Evolutionary conservation across 768 basidiomycete species (phyloP).

Genomic region (Hericium alpestre): DNA sequence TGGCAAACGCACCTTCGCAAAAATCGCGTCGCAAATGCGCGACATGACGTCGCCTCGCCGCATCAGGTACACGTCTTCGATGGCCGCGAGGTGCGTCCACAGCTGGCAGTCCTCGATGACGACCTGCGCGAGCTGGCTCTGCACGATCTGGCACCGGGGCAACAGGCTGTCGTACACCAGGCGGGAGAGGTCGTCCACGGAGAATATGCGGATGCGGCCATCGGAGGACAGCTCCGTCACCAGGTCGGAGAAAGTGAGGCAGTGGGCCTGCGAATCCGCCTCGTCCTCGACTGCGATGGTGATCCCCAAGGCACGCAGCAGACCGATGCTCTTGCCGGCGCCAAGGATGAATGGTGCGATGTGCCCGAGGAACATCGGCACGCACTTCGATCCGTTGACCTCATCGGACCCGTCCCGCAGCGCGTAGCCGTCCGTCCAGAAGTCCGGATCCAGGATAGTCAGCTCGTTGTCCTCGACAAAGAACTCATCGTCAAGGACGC

Average conservation of each 20-base stretch:
- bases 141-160: slow-evolving; percentile 44
- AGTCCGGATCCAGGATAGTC: slow-evolving; percentile 49
- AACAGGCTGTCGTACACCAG: slow-evolving; percentile 54
- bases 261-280: slow-evolving; percentile 4
- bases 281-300: not conserved
- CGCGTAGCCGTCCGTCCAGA: slow-evolving; percentile 67
- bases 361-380: slow-evolving; percentile 54
- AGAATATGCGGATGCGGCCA: slow-evolving; percentile 32
- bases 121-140: slow-evolving; percentile 42
- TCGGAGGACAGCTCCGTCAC: not conserved
- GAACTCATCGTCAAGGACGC: slow-evolving; percentile 57
- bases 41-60: slow-evolving; percentile 67
- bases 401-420: slow-evolving; percentile 33
- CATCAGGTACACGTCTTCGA: slow-evolving; percentile 70
- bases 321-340: slow-evolving; percentile 69
- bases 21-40: slow-evolving; percentile 63
- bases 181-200: slow-evolving; percentile 50
- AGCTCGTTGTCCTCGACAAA: slow-evolving; percentile 69
- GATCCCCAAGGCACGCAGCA: slow-evolving; percentile 50
- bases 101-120: slow-evolving; percentile 58
- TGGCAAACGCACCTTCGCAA: slow-evolving; percentile 45
- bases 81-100: slow-evolving; percentile 47
- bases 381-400: slow-evolving; percentile 19
- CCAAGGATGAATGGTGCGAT: slow-evolving; percentile 49
- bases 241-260: slow-evolving; percentile 8